phyloP scores from a whole-genome alignment of 352 stramenopile species.

The Phytophthora meadii region DNA sequence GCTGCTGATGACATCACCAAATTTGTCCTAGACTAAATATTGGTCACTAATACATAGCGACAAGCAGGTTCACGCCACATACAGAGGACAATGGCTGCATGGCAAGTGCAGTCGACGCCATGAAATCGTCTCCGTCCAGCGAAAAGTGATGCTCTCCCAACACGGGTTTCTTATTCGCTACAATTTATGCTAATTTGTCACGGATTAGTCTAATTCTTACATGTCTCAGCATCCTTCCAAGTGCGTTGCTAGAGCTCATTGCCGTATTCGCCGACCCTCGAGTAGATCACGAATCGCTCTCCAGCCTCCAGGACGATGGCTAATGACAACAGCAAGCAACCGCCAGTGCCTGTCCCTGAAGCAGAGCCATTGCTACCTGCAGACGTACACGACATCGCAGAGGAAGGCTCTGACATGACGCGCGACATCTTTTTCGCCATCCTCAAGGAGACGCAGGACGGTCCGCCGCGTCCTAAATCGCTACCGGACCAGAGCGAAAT shows the following conservation, averaged over 20 bases:
- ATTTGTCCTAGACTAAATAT: constrained; percentile 9
- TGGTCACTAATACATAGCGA: background rate
- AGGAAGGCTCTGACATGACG: constrained; percentile 74
- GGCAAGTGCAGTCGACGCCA: background rate
- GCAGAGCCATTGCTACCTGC: constrained; percentile 37
- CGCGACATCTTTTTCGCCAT: constrained; percentile 75
- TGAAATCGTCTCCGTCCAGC: constrained; percentile 10
- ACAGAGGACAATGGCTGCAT: constrained; percentile 5
- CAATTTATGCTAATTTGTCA: background rate
- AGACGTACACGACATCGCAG: constrained; percentile 58
- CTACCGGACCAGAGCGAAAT: constrained; percentile 64
- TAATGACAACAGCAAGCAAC: constrained; percentile 11
- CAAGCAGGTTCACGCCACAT: background rate
- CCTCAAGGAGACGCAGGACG: constrained; percentile 58
- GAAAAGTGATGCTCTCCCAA: constrained; percentile 10
- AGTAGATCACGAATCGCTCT: constrained; percentile 6
- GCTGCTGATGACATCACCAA: constrained; percentile 5
- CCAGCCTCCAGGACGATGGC: constrained; percentile 12
- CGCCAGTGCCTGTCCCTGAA: constrained; percentile 8
- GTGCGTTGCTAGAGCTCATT: constrained; percentile 18
- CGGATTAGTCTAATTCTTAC: constrained; percentile 6
- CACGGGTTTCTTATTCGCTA: constrained; percentile 3
- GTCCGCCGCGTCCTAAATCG: constrained; percentile 46
- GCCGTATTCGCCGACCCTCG: constrained; percentile 11
- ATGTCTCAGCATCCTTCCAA: background rate